Evolutionary conservation across 495 filamentous ascomycete genomes (phyloP).

Genomic region (Neurospora sp.): DNA sequence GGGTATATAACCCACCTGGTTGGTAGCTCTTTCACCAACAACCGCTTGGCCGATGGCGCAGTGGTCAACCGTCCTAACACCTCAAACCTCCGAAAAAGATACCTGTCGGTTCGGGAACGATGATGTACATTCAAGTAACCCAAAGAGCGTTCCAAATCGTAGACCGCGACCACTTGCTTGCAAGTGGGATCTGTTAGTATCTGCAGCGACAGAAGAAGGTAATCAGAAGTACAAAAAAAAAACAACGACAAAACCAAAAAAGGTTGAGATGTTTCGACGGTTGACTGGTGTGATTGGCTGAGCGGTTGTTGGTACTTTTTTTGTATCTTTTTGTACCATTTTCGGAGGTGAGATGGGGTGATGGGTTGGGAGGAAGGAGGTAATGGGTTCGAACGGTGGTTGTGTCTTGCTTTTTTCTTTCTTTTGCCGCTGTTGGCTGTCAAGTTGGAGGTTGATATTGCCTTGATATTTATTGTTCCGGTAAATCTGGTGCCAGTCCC

Average conservation of each 20-base stretch:
- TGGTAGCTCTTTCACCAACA: background rate
- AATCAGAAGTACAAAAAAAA: background rate
- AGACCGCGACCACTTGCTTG: background rate
- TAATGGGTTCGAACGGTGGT: background rate
- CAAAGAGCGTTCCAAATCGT: background rate
- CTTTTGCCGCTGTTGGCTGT: background rate
- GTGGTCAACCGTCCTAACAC: background rate
- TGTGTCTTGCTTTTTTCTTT: background rate
- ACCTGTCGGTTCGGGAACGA: background rate
- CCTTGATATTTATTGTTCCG: background rate
- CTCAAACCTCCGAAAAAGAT: background rate
- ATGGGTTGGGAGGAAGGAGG: background rate
- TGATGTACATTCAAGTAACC: background rate
- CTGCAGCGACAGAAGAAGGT: background rate
- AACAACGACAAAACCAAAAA: background rate
- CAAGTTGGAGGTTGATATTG: background rate
- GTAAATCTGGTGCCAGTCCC: background rate
- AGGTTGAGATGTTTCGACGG: background rate
- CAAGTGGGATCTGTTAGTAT: background rate
- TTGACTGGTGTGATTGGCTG: background rate
- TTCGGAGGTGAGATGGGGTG: background rate
- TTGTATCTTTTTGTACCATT: background rate
- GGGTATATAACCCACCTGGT: background rate
- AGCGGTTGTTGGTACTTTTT: background rate
- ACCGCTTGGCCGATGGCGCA: background rate